Evolutionary conservation across 2,329 filamentous ascomycete genomes (phyloP).

Genomic region (Ceratocystis huliohia): DNA sequence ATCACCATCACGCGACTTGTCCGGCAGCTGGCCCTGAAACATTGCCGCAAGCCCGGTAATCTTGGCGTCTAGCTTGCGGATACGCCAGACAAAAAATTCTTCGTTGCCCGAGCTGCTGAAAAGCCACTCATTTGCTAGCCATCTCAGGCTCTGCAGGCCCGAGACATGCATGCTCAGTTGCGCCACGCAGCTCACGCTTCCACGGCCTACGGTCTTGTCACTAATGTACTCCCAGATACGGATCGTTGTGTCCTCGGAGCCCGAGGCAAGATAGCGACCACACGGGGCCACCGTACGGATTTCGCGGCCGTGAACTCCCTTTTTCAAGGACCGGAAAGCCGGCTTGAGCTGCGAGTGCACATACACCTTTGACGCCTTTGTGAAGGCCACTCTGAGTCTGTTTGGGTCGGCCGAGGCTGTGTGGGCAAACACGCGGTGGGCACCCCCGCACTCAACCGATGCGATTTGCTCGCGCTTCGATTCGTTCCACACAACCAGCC

Average conservation of each 20-base stretch:
- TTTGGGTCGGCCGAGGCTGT: constrained; percentile 23
- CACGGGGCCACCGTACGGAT: constrained; percentile 42
- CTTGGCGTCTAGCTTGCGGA: constrained; percentile 41
- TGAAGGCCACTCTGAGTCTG: constrained; percentile 54
- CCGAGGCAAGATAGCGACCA: constrained; percentile 46
- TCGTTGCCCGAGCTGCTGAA: constrained; percentile 81
- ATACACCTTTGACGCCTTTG: constrained; percentile 47
- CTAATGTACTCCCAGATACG: constrained; percentile 50
- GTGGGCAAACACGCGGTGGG: constrained; percentile 62
- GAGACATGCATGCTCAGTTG: constrained; percentile 67
- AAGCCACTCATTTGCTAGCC: constrained; percentile 58
- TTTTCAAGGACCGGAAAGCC: constrained; percentile 25
- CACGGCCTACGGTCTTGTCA: constrained; percentile 15
- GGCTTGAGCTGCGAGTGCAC: constrained; percentile 34
- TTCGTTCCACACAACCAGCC: constrained; percentile 74
- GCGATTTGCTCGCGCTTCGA: constrained; percentile 56
- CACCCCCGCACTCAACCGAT: constrained; percentile 68
- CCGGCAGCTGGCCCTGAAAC: constrained; percentile 42
- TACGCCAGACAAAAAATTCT: constrained; percentile 76
- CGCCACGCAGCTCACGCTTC: constrained; percentile 39
- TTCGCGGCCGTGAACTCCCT: constrained; percentile 76
- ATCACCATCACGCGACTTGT: constrained; percentile 46
- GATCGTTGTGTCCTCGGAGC: constrained; percentile 59
- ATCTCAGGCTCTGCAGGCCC: constrained; percentile 69
- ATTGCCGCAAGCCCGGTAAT: constrained; percentile 42